phyloP scores from a whole-genome alignment of 1,139 yeast genomes.

The Hyphopichia khmerensis region DNA sequence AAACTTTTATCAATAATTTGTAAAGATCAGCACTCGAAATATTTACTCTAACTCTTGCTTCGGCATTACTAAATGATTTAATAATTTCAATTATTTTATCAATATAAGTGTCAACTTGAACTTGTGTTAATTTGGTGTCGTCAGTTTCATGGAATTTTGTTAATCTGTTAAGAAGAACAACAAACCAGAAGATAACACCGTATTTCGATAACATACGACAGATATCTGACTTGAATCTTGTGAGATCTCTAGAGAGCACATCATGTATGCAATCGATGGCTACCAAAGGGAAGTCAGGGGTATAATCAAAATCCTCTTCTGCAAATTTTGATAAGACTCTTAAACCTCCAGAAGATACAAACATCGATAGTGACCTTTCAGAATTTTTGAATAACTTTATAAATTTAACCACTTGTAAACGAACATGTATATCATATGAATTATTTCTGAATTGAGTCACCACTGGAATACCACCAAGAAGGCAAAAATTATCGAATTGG shows the following conservation, averaged over 20 bases:
- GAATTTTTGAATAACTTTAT: slow-evolving; percentile 39
- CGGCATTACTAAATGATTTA: slow-evolving; percentile 43
- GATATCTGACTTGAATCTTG: slow-evolving; percentile 50
- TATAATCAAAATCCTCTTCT: slow-evolving; percentile 51
- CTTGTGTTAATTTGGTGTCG: slow-evolving; percentile 15
- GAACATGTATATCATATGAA: slow-evolving; percentile 33
- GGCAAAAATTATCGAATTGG: slow-evolving; percentile 51
- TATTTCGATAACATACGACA: slow-evolving; percentile 54
- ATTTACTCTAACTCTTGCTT: slow-evolving; percentile 39
- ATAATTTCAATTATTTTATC: slow-evolving; percentile 40
- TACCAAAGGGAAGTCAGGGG: slow-evolving; percentile 46
- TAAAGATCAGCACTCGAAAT: slow-evolving; percentile 45
- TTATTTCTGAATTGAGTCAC: slow-evolving; percentile 43
- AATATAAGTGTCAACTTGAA: slow-evolving; percentile 26
- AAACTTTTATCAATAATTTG: slow-evolving; percentile 43
- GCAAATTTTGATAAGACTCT: slow-evolving; percentile 49
- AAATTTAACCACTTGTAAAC: slow-evolving; percentile 46
- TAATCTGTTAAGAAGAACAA: slow-evolving; percentile 39
- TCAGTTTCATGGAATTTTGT: slow-evolving; percentile 14
- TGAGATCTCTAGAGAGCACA: slow-evolving; percentile 42
- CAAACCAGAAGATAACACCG: slow-evolving; percentile 51
- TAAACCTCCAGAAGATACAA: slow-evolving; percentile 59
- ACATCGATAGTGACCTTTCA: slow-evolving; percentile 44
- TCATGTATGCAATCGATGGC: slow-evolving; percentile 48
- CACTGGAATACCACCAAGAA: slow-evolving; percentile 58